Base-by-base conservation (phyloP, 306 rosid genomes). In the Castanopsis chinensis region DNA sequence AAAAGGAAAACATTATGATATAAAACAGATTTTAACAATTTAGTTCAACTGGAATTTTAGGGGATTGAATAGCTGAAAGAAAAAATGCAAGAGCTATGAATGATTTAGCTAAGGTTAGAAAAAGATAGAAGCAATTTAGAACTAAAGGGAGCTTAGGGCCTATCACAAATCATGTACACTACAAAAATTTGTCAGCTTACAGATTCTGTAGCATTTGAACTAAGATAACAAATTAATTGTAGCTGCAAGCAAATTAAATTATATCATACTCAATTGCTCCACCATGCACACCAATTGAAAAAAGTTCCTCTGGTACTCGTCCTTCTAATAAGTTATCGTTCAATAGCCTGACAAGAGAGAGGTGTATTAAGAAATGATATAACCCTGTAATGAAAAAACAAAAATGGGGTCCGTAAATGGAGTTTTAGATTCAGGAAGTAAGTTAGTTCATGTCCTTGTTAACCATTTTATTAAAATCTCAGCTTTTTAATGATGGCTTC, bases 201-300 rank as follows among this genome's bases (percentile, higher is more conserved):
- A 35, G 20, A 67, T 35, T 19, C 25, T 10, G 18, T 35, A 67
- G 20, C n/a, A 33, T 10, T 18, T 33, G 20, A 68, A 37, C 19
- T 68, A 68, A 33, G 10, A 56, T 51, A 5, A 1, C 20, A 23
- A 55, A 27, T 13, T 67, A 54, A 65, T 3, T 60, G 61, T 35
- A 69, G 64, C 49, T 18, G 72, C 69, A 17, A 52, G 71, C 52
- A 10, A 69, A 76, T 55, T 51, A 78, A 73, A 81, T 45, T 53
- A 51, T 30, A 61, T 78, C 97, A 73, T 93, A 95, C 98, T 95
- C 98, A 71, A 95, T 90, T 54, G 91, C 90, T 85, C 99, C 99
- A 51, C 99, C 99, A 57, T 92, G 98, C 85, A 95, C 99, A 69
- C 93, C 98, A 79, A 95, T 70, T 0, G 98, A 95, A 87, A 89